Conservation (phyloP, 1,139 yeast species). For the Kodamaea derodonti region DNA sequence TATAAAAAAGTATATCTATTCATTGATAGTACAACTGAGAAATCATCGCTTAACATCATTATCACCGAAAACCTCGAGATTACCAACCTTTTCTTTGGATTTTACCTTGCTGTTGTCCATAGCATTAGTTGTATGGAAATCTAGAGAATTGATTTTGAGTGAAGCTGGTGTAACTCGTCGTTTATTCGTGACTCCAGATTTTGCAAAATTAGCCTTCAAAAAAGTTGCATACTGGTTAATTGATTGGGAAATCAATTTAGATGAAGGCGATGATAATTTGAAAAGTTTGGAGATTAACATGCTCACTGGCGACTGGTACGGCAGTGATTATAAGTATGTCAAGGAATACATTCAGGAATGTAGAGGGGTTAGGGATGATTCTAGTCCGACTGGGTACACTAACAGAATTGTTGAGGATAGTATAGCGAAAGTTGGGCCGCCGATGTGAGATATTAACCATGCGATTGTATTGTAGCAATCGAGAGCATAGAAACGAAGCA, state of each 20-base stretch:
- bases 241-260: slow-evolving; percentile 37
- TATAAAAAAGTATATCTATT: slow-evolving; percentile 35
- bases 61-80: slow-evolving; percentile 33
- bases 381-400: slow-evolving; percentile 32
- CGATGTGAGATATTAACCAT: too few relatives aligned
- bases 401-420: slow-evolving; percentile 40
- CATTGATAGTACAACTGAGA: slow-evolving; percentile 35
- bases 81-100: slow-evolving; percentile 32
- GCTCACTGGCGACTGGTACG: slow-evolving; percentile 48
- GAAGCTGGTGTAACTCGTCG: slow-evolving; percentile 8
- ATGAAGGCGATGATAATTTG: slow-evolving; percentile 12
- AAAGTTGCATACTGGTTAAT: slow-evolving; percentile 46
- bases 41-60: slow-evolving; percentile 41
- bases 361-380: slow-evolving; percentile 16
- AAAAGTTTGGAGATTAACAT: slow-evolving; percentile 28
- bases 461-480: too few relatives aligned
- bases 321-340: slow-evolving; percentile 39
- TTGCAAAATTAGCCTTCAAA: slow-evolving; percentile 38
- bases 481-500: too few relatives aligned
- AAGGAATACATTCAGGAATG: slow-evolving; percentile 25
- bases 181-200: slow-evolving; percentile 37
- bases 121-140: slow-evolving; percentile 28
- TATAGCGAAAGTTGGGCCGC: slow-evolving; percentile 35
- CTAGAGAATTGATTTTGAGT: not conserved
- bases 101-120: slow-evolving; percentile 24